These are phyloP conservation scores for Dactylellina cionopaga DNA, from an alignment of 2,329 filamentous ascomycete genomes.

Conservation along the genomic window DNA sequence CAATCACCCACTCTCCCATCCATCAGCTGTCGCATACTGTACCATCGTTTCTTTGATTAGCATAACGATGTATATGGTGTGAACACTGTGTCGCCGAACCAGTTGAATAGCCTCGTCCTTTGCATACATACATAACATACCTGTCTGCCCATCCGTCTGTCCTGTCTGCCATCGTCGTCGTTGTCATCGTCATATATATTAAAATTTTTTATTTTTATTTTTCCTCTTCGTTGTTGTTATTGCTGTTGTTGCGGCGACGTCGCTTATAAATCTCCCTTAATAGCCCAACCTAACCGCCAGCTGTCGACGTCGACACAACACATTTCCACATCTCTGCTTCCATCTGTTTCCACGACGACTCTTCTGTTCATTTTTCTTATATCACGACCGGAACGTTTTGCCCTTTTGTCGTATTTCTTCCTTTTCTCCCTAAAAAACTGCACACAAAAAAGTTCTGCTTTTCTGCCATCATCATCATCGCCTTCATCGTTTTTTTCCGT, in stretches of 20 bases:
- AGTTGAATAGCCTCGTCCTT: not conserved
- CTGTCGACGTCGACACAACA: conserved; percentile 46
- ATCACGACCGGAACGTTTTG: conserved; percentile 52
- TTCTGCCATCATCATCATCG: conserved; percentile 4
- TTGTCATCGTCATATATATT: conserved; percentile 9
- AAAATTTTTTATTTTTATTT: not conserved
- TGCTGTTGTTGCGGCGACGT: conserved; percentile 34
- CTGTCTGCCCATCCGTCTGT: conserved; percentile 7
- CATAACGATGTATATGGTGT: conserved; percentile 48
- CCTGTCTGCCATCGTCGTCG: not conserved
- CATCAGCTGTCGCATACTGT: conserved; percentile 12
- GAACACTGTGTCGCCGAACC: conserved; percentile 19
- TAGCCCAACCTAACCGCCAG: conserved; percentile 39
- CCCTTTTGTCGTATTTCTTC: conserved; percentile 13
- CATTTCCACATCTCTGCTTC: conserved; percentile 12
- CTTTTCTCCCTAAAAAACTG: conserved; percentile 7
- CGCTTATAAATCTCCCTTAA: conserved; percentile 50
- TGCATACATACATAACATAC: not conserved
- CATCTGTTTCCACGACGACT: conserved; percentile 23
- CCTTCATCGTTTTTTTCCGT: conserved; percentile 3
- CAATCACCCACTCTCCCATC: not conserved
- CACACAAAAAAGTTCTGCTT: conserved; percentile 44
- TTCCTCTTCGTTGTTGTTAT: not conserved
- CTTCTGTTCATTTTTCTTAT: conserved; percentile 8
- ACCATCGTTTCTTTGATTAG: conserved; percentile 52